Conservation (phyloP, 176 grass and related monocot genomes). For the Oryza nivara region DNA sequence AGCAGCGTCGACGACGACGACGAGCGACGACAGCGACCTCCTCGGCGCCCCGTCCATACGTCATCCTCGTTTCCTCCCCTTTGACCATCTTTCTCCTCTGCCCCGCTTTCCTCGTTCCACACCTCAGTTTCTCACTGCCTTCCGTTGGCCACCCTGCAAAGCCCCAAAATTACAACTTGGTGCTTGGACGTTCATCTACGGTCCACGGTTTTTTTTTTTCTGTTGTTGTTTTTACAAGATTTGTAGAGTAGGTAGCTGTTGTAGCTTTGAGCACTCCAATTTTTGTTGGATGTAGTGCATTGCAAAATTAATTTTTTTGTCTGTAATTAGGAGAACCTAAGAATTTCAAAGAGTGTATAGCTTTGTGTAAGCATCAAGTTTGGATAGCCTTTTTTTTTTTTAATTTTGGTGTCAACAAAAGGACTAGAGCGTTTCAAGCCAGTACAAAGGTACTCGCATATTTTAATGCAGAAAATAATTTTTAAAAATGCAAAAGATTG, state of each 20-base stretch:
- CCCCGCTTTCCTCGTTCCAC: conserved; percentile 39
- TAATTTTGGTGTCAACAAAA: background rate
- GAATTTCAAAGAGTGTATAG: too few relatives aligned
- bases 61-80: conserved; percentile 33
- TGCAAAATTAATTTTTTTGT: too few relatives aligned
- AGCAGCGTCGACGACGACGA: background rate
- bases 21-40: conserved; percentile 14
- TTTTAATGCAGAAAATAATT: too few relatives aligned
- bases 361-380: background rate
- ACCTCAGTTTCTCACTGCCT: background rate
- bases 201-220: too few relatives aligned
- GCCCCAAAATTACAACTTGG: background rate
- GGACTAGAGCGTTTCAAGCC: background rate
- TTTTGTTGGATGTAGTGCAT: too few relatives aligned
- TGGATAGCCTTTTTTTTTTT: background rate
- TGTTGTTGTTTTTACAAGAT: too few relatives aligned
- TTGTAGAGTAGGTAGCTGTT: too few relatives aligned
- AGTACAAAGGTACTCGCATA: background rate
- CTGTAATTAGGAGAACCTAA: too few relatives aligned
- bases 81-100: conserved; percentile 36
- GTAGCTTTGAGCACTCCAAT: background rate
- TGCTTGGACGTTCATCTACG: background rate
- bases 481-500: background rate
- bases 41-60: conserved; percentile 44
- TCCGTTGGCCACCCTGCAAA: background rate